Base-by-base conservation (phyloP, 1,284 basidiomycete genomes). In the Sanghuangporus sanghuang region DNA sequence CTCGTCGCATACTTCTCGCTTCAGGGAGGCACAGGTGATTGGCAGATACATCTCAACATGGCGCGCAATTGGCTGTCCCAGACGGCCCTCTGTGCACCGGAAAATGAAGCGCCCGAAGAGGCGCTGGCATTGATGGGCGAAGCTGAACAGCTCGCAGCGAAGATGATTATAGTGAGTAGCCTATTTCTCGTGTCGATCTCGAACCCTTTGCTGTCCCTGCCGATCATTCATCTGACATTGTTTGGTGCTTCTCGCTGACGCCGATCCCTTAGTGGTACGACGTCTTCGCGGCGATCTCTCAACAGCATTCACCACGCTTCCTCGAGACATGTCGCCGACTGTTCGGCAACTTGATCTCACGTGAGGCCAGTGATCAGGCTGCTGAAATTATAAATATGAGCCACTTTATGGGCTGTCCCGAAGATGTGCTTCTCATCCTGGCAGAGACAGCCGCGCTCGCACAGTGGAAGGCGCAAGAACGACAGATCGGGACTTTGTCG, bases 401-500 rank as follows among this genome's bases (percentile, higher is more conserved):
- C 67, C 72, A 74, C 57, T 74, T 92, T 65, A 86, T 83, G 40
- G 90, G 90, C 23, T 92, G 89, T 75, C 86, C 89, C 2, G 87
- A 92, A 71, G 84, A 84, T 67, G 85, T 86, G 27, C 75, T 93
- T 69, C 81, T 93, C 61, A 87, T 85, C 35, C 81, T 93, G 59
- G 90, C 86, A 18, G 89, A 92, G 71, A 82, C 85, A 14, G 85
- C 87, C 11, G 81, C 81, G 1, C 80, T 94, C n/a, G 84, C 87
- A 11, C 82, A 85, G 68, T 93, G 92, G 92, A 92, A 91, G 73
- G 73, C 77, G 27, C 76, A 77, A 65, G 86, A 87, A 72, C 65
- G 60, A 21, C 60, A 66, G 44, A 83, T 83, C 64, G 84, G 85
- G 36, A 81, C 82, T 42, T 76, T 92, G 65, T 91, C 88, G 74